Percentiles rank a stretch among this genome's conserved stretches.
phyloP scores from a whole-genome alignment of 148 eudicot species.

The Pouteria glomerata region DNA sequence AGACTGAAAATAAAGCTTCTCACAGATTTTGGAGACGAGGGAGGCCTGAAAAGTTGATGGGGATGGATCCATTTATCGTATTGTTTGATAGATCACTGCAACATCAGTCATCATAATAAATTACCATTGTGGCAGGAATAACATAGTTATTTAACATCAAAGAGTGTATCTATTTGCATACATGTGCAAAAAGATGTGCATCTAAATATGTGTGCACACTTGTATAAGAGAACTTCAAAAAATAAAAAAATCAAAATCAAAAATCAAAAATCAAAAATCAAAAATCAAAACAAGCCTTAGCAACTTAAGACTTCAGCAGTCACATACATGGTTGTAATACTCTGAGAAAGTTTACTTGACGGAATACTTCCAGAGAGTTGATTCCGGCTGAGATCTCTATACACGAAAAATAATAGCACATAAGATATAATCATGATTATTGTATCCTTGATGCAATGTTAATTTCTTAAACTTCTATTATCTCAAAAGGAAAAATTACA shows the following conservation, averaged over 20 bases:
- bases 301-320: not conserved
- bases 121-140: not conserved
- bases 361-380: slow-evolving; percentile 17
- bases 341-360: not conserved
- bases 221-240: not conserved
- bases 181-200: too few relatives aligned
- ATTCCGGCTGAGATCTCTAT: slow-evolving; percentile 15
- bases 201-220: too few relatives aligned
- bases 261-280: too few relatives aligned
- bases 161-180: too few relatives aligned
- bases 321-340: slow-evolving; percentile 12
- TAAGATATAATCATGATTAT: not conserved
- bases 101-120: not conserved
- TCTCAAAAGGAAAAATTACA: not conserved
- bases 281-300: not conserved
- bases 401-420: not conserved
- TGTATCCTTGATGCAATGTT: too few relatives aligned
- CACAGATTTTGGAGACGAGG: slow-evolving; percentile 6
- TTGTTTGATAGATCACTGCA: slow-evolving; percentile 17
- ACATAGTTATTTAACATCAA: too few relatives aligned
- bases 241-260: not conserved
- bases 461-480: not conserved
- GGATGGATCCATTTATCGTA: slow-evolving; percentile 13
- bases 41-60: slow-evolving; percentile 12
- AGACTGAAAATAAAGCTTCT: not conserved